These are phyloP conservation scores for Chalara sp. DNA, from an alignment of 2,329 filamentous ascomycete species.

Conservation along the genomic window DNA sequence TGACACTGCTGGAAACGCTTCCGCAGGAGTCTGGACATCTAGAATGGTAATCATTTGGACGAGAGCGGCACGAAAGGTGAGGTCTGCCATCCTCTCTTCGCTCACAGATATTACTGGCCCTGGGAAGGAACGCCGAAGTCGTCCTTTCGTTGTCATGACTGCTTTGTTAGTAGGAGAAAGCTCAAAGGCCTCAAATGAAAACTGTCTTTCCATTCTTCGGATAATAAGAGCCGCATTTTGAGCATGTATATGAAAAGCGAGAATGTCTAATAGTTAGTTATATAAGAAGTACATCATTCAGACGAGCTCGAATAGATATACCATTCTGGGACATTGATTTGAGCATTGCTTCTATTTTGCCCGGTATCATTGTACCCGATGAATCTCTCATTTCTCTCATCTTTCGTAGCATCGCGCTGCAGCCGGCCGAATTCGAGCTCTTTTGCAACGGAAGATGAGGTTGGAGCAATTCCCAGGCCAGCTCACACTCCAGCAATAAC, in stretches of 20 bases:
- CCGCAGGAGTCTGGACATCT: slow-evolving; percentile 6
- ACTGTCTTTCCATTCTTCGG: no score
- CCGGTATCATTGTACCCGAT: slow-evolving; percentile 2
- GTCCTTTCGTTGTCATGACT: slow-evolving; percentile 31
- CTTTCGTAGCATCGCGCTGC: slow-evolving; percentile 11
- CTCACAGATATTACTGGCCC: slow-evolving; percentile 30
- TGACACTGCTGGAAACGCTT: slow-evolving; percentile 2
- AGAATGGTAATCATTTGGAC: slow-evolving; percentile 9
- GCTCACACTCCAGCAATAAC: slow-evolving; percentile 3
- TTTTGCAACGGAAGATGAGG: background rate
- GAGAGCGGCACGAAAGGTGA: slow-evolving; percentile 15
- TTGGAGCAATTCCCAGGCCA: slow-evolving; percentile 1
- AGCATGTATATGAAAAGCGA: no score
- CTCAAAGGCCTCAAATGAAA: no score
- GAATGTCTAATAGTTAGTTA: no score
- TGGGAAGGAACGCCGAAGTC: slow-evolving; percentile 39
- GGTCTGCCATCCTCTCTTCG: slow-evolving; percentile 15
- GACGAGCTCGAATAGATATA: slow-evolving; percentile 1
- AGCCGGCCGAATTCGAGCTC: slow-evolving; percentile 1
- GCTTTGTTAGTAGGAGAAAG: slow-evolving; percentile 33
- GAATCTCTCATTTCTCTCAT: slow-evolving; percentile 7
- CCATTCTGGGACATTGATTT: background rate
- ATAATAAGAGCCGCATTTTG: no score
- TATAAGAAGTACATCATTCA: no score
- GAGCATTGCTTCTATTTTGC: slow-evolving; percentile 1